A percentile compares a stretch with the other conserved stretches of the same genome.
phyloP scores from a whole-genome alignment of 305 asterid species.

The Euphrasia arctica region DNA sequence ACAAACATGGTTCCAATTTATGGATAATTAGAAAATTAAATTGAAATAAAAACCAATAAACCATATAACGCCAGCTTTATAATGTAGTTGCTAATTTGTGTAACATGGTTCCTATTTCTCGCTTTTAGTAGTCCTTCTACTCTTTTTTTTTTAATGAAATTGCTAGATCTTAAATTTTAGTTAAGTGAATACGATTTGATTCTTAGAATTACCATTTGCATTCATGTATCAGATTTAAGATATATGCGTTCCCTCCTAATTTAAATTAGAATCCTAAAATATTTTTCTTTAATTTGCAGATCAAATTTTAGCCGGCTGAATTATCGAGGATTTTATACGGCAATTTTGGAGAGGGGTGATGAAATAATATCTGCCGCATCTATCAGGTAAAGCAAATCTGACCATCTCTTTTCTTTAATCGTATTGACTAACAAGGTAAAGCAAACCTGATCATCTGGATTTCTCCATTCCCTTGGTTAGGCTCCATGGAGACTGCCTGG shows the following conservation, averaged over 20 bases:
- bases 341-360: slow-evolving; percentile 87
- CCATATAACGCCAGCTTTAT: not conserved
- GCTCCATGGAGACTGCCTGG: slow-evolving; percentile 84
- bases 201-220: slow-evolving; percentile 14
- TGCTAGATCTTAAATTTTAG: slow-evolving; percentile 2
- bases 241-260: not conserved
- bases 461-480: slow-evolving; percentile 35
- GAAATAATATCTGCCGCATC: slow-evolving; percentile 88
- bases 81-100: slow-evolving; percentile 12
- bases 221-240: slow-evolving; percentile 2
- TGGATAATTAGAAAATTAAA: not conserved
- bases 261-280: slow-evolving; percentile 6
- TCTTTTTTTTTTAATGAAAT: not conserved
- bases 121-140: not conserved
- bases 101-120: not conserved
- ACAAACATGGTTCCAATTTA: not conserved
- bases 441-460: slow-evolving; percentile 24
- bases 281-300: slow-evolving; percentile 41
- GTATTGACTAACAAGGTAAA: slow-evolving; percentile 19
- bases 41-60: not conserved
- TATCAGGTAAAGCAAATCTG: slow-evolving; percentile 55
- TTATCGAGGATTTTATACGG: slow-evolving; percentile 78
- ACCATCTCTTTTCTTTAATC: slow-evolving; percentile 8
- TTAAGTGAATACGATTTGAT: slow-evolving; percentile 4
- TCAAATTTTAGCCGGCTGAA: slow-evolving; percentile 86